phyloP scores from a whole-genome alignment of 2,329 filamentous ascomycete species.

The Cladophialophora chaetospira region DNA sequence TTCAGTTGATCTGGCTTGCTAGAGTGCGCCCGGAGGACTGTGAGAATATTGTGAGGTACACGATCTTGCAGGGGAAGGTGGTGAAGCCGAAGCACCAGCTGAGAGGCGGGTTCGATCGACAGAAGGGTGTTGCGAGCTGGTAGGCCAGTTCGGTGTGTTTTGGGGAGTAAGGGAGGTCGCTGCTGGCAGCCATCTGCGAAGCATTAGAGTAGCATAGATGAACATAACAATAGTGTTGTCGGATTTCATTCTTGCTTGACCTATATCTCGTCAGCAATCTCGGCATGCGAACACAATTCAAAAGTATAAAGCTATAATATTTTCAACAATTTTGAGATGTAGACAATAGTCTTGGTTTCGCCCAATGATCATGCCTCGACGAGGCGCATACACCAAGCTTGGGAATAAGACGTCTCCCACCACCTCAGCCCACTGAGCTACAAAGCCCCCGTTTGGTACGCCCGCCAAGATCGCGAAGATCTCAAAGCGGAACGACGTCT shows the following conservation, averaged over 20 bases:
- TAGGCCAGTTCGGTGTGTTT: constrained; percentile 42
- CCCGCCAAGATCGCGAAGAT: constrained; percentile 8
- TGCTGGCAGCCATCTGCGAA: background rate
- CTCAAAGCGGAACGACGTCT: constrained; percentile 17
- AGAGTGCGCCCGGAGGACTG: constrained; percentile 84
- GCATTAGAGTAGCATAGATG: background rate
- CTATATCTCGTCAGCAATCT: background rate
- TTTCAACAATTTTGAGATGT: constrained; percentile 10
- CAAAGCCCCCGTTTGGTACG: constrained; percentile 21
- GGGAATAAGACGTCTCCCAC: constrained; percentile 33
- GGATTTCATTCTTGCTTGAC: background rate
- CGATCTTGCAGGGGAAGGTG: constrained; percentile 88
- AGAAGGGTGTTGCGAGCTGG: constrained; percentile 83
- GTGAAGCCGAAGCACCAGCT: constrained; percentile 86
- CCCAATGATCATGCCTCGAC: constrained; percentile 32
- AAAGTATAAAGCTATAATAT: background rate
- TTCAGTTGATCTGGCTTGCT: constrained; percentile 91
- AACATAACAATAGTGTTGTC: background rate
- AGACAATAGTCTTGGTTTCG: constrained; percentile 33
- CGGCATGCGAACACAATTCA: background rate
- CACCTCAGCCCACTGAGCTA: constrained; percentile 25
- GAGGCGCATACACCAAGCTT: constrained; percentile 30
- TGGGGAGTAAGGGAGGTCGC: background rate
- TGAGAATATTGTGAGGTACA: constrained; percentile 87
- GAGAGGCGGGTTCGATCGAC: constrained; percentile 85